phyloP scores from a whole-genome alignment of 768 basidiomycete species.

The Paxillus ammoniavirescens region DNA sequence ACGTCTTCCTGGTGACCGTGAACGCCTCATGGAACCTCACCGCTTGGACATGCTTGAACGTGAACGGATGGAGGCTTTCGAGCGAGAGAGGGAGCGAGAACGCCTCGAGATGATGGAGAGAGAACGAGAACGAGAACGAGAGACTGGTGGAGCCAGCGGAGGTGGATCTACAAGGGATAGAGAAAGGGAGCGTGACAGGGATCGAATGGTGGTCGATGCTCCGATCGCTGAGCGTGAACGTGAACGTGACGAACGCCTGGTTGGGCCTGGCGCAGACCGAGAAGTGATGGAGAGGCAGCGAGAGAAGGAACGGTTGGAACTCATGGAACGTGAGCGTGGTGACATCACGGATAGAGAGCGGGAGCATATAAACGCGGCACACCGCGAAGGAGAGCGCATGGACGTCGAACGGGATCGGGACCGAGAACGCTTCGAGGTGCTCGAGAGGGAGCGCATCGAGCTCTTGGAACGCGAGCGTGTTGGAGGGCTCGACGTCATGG shows the following conservation, averaged over 20 bases:
- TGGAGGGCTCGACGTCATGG: conserved; percentile 24
- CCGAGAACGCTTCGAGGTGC: conserved; percentile 28
- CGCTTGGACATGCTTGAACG: conserved; percentile 22
- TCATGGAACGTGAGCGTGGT: conserved; percentile 20
- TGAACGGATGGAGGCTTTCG: conserved; percentile 28
- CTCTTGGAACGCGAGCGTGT: conserved; percentile 30
- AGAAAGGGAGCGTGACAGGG: conserved; percentile 23
- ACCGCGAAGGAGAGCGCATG: conserved; percentile 20
- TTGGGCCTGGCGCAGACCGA: conserved; percentile 20
- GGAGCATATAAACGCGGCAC: conserved; percentile 12
- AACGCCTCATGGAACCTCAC: conserved; percentile 22
- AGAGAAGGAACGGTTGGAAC: conserved; percentile 30
- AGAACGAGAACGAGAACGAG: conserved; percentile 28
- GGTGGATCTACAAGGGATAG: conserved; percentile 18
- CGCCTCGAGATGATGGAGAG: conserved; percentile 26
- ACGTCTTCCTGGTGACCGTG: conserved; percentile 21
- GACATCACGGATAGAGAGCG: conserved; percentile 14
- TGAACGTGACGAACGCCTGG: conserved; percentile 21
- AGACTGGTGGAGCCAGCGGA: conserved; percentile 7
- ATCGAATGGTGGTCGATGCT: conserved; percentile 15
- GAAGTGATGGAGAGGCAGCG: conserved; percentile 18
- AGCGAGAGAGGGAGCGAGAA: conserved; percentile 35
- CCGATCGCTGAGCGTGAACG: conserved; percentile 18
- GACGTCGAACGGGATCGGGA: conserved; percentile 25
- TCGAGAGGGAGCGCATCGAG: conserved; percentile 33